Conservation (phyloP, 345 rosid genomes). For the Syzygium aqueum region DNA sequence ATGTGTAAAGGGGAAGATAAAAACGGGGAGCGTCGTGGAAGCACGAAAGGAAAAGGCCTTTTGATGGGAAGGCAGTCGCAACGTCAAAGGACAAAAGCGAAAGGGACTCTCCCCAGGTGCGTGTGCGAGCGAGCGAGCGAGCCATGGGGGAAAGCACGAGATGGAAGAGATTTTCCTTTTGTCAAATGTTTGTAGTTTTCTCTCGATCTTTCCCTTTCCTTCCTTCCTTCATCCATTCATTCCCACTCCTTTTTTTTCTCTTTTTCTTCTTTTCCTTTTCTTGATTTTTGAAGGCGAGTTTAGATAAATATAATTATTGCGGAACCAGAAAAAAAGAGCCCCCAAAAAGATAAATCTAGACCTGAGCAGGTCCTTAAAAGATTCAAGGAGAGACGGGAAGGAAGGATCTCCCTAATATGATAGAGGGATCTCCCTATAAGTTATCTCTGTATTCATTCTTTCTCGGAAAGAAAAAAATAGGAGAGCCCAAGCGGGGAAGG, state of each 20-base stretch:
- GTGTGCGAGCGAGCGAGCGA: neutral
- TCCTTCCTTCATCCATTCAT: neutral
- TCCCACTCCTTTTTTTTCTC: neutral
- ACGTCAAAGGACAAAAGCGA: slow-evolving; percentile 13
- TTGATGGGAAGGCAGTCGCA: neutral
- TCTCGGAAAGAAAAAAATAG: no score
- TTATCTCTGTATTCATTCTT: no score
- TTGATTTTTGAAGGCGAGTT: no score
- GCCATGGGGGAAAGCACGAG: neutral
- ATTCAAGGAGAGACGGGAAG: no score
- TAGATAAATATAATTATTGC: neutral
- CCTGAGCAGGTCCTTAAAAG: no score
- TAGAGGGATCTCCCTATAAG: no score
- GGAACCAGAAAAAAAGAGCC: neutral
- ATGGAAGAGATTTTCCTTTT: neutral
- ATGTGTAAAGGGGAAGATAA: neutral
- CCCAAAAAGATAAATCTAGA: no score
- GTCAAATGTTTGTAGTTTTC: neutral
- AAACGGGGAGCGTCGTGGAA: neutral
- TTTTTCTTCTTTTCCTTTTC: neutral
- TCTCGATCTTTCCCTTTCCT: neutral
- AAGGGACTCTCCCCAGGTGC: neutral
- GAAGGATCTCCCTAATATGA: no score
- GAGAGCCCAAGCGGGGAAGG: no score
- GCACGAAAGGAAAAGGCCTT: neutral